phyloP scores from a whole-genome alignment of 257 asterid species.

The Solanum chaucha region DNA sequence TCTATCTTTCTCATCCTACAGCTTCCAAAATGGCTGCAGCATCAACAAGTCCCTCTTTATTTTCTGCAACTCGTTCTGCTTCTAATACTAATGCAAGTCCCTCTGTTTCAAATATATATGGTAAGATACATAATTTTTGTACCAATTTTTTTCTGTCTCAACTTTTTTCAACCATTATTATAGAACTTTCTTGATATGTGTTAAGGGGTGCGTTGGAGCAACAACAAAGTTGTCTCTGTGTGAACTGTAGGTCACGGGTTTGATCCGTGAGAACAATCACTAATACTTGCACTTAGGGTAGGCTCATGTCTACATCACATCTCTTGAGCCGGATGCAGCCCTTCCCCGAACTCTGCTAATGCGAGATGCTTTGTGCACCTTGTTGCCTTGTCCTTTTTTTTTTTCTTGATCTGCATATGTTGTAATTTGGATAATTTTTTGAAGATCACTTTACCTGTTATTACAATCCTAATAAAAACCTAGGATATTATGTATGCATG shows the following conservation, averaged over 20 bases:
- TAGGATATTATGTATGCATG: not conserved
- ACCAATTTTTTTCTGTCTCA: not conserved
- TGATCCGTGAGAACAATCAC: not conserved
- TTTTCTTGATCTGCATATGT: not conserved
- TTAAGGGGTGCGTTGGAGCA: not conserved
- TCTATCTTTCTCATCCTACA: not conserved
- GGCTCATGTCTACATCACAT: not conserved
- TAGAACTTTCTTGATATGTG: not conserved
- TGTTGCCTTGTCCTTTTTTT: no score
- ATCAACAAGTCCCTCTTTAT: constrained; percentile 17
- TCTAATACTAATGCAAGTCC: constrained; percentile 9
- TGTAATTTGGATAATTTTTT: not conserved
- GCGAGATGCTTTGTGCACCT: not conserved
- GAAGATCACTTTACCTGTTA: not conserved
- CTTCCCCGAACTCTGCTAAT: not conserved
- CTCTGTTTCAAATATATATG: constrained; percentile 5
- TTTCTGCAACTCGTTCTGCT: constrained; percentile 19
- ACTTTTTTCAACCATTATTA: not conserved
- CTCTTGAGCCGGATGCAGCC: not conserved
- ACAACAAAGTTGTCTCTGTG: not conserved
- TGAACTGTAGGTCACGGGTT: not conserved
- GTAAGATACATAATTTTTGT: not conserved
- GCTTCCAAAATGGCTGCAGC: constrained; percentile 18
- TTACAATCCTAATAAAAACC: not conserved
- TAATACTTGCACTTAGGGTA: not conserved